These are phyloP conservation scores for Eimeria zaria DNA, from an alignment of 169 alveolate species.

Conservation along the genomic window DNA sequence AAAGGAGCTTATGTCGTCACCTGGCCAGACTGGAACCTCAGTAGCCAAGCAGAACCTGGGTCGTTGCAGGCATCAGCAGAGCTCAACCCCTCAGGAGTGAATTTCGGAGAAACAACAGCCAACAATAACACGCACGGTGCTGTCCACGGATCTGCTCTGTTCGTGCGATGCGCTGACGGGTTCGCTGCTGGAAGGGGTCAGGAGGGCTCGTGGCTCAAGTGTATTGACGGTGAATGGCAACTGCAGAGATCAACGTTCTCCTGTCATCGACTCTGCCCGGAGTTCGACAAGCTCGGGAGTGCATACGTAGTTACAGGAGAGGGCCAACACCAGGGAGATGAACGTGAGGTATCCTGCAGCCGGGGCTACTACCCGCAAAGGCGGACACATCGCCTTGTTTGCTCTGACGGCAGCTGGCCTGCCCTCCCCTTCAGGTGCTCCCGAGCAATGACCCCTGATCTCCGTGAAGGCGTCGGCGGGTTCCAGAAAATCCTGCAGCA, in stretches of 20 bases:
- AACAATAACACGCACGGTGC: not conserved
- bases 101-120: not conserved
- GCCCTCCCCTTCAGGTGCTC: conserved; percentile 79
- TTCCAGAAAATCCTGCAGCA: conserved; percentile 82
- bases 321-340: conserved; percentile 77
- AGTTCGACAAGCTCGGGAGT: conserved; percentile 48
- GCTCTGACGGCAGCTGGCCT: conserved; percentile 79
- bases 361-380: conserved; percentile 83
- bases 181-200: conserved; percentile 68
- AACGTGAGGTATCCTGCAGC: conserved; percentile 67
- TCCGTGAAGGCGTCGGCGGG: conserved; percentile 79
- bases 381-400: conserved; percentile 50
- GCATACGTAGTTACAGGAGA: conserved; percentile 79
- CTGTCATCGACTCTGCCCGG: conserved; percentile 73
- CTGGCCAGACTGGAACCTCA: not conserved
- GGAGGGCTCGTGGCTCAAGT: conserved; percentile 60
- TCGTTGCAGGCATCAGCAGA: conserved; percentile 20
- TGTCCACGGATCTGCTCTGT: conserved; percentile 74
- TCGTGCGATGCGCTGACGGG: conserved; percentile 70
- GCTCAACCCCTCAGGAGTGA: not conserved
- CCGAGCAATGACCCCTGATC: conserved; percentile 81
- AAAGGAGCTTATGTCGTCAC: conserved; percentile 55
- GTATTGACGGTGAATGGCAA: conserved; percentile 74
- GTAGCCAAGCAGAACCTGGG: not conserved
- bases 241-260: conserved; percentile 50